Base-by-base conservation (phyloP, 78 protist species). In the Emiliania huxleyi region DNA sequence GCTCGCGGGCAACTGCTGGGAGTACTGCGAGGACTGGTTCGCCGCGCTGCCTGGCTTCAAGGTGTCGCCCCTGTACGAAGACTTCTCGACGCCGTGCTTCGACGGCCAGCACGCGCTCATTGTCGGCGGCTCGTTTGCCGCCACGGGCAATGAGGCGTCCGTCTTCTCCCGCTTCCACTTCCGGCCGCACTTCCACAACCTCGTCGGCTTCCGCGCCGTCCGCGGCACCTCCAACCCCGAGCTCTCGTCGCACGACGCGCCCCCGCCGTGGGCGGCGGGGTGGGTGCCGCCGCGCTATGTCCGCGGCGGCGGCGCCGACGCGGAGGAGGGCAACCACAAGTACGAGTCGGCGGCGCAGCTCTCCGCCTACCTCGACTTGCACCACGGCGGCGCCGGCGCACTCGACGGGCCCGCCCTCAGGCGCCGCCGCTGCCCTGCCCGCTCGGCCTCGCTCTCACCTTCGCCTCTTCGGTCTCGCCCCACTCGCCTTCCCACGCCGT, bases 151-250 rank as follows among this genome's bases (percentile, higher is more conserved):
- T 62, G 93, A 81, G 88, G 94, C 95, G 35, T 35, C 93, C 33
- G 5, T 18, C 35, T 23, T 23, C 37, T 73, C 97, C 11, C 38
- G 97, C 25, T 94, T 83, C 83, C 91, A 96, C 42, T 96, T 94
- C 95, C 49, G 97, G 37, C 84, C 79, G 25, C 97, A 96, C 69
- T 96, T 96, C 87, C 91, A 15, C 91, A 96, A 96, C 71, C 91
- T 89, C 71, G 48, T 90, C 21, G n/a, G n/a, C n/a, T n/a, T n/a
- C n/a, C n/a, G n/a, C 95, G 96, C n/a, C 75, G 62, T 94, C 90
- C n/a, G n/a, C n/a, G n/a, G n/a, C n/a, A n/a, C n/a, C n/a, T n/a
- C n/a, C n/a, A n/a, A n/a, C n/a, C n/a, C n/a, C n/a, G 87, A 91
- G 3, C 90, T 49, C 56, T 23, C 25, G 23, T 69, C 75, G 25